These are phyloP conservation scores for Desmodesmus armatus DNA, from an alignment of 139 green algal species.

Conservation along the genomic window DNA sequence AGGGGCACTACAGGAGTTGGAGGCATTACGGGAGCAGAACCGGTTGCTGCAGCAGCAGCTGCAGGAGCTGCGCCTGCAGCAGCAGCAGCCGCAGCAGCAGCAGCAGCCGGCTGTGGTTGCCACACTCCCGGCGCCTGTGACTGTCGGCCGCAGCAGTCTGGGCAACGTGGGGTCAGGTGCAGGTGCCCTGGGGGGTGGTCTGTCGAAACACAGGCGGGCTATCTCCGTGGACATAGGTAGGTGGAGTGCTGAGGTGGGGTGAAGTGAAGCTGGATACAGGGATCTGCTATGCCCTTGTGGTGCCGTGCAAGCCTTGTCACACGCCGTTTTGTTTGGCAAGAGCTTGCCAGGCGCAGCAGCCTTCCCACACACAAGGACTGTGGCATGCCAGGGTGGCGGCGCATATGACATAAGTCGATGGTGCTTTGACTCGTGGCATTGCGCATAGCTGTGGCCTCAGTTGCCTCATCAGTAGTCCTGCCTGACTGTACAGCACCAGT, in stretches of 20 bases:
- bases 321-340: not conserved
- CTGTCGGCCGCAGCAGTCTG: no score
- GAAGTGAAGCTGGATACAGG: not conserved
- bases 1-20: not conserved
- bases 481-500: no score
- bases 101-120: not conserved
- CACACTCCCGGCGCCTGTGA: no score
- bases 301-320: no score
- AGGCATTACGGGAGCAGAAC: not conserved
- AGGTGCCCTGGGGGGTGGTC: not conserved
- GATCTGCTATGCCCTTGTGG: not conserved
- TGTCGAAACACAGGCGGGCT: not conserved
- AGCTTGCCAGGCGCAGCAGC: not conserved
- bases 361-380: not conserved
- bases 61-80: not conserved
- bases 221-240: conserved; percentile 21
- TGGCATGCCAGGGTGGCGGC: not conserved
- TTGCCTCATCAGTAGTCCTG: no score
- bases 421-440: no score
- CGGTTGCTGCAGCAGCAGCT: not conserved
- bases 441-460: no score
- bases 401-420: not conserved
- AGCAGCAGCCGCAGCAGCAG: not conserved
- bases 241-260: not conserved
- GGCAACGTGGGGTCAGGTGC: not conserved